A percentile compares a stretch with the other conserved stretches of the same genome.
phyloP scores from a whole-genome alignment of 176 grass and related monocot species.

The Dendrocalamus sinicus region DNA sequence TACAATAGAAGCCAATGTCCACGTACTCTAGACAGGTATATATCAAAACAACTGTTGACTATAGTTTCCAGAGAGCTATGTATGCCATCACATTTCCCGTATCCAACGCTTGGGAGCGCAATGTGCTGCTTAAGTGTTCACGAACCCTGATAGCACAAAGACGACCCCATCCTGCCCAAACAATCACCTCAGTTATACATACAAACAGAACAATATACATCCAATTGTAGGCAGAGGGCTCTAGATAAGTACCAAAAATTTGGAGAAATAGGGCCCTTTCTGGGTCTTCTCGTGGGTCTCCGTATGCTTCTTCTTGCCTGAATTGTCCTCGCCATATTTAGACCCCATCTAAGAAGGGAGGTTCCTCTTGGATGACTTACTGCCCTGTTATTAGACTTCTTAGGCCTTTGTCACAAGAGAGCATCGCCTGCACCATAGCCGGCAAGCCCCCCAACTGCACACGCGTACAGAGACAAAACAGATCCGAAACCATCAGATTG shows the following conservation, averaged over 20 bases:
- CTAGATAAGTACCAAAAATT: too few species aligned
- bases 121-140: conserved; percentile 80
- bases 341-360: too few species aligned
- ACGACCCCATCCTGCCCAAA: conserved; percentile 74
- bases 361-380: too few species aligned
- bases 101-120: conserved; percentile 78
- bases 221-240: too few species aligned
- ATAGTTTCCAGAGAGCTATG: not conserved
- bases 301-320: too few species aligned
- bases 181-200: not conserved
- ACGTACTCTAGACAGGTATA: not conserved
- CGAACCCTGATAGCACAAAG: conserved; percentile 80
- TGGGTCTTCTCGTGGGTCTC: too few species aligned
- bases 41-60: not conserved
- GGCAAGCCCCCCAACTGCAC: conserved; percentile 75
- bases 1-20: not conserved
- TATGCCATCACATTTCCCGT: conserved; percentile 49
- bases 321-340: too few species aligned
- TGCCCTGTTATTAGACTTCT: not conserved
- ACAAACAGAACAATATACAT: too few species aligned
- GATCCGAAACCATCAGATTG: conserved; percentile 52
- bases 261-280: too few species aligned
- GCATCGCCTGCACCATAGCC: conserved; percentile 75
- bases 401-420: conserved; percentile 25
- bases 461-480: not conserved